These are phyloP conservation scores for Anisodus tanguticus DNA, from an alignment of 257 asterid species.

Conservation along the genomic window DNA sequence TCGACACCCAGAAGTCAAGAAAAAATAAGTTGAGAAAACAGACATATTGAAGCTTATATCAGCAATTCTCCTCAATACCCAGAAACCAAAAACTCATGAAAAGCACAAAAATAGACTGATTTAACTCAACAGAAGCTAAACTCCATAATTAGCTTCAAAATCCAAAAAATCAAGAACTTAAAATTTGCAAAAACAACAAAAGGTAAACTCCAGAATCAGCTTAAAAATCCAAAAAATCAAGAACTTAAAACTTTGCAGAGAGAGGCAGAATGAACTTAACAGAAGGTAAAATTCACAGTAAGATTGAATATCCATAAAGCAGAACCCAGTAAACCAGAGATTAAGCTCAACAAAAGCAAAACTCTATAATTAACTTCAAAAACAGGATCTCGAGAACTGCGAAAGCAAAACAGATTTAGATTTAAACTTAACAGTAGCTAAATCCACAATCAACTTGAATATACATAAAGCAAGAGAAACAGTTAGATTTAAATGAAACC, in stretches of 20 bases:
- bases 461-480: background rate
- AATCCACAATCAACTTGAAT: background rate
- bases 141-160: background rate
- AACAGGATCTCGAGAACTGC: background rate
- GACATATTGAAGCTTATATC: slow-evolving; percentile 2
- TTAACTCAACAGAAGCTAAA: slow-evolving; percentile 5
- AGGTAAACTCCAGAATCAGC: background rate
- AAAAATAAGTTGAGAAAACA: background rate
- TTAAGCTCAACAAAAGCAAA: background rate
- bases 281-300: background rate
- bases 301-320: background rate
- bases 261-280: background rate
- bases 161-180: background rate
- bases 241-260: background rate
- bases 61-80: background rate
- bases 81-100: background rate
- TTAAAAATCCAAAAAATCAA: slow-evolving; percentile 8
- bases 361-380: background rate
- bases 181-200: background rate
- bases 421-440: background rate
- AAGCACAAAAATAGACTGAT: background rate
- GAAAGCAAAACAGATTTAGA: background rate
- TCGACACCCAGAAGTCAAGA: slow-evolving; percentile 15
- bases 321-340: background rate
- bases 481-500: slow-evolving; percentile 8